Conservation (phyloP, 1,284 basidiomycete genomes). For the Cryptococcus jaspeensis region DNA sequence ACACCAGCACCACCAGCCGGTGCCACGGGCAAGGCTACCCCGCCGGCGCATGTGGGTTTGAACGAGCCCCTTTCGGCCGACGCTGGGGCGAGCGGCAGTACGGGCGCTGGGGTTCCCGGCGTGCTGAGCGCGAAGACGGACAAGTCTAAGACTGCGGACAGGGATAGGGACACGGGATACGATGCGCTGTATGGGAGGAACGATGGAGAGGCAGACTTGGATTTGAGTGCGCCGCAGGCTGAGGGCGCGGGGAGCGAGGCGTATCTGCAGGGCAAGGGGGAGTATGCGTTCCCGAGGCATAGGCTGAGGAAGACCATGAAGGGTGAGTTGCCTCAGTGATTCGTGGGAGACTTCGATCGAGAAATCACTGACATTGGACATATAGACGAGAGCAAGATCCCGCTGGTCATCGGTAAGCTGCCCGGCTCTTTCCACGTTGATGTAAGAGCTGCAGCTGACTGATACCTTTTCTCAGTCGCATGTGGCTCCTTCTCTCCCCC, state of each 20-base stretch:
- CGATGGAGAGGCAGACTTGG: conserved; percentile 51
- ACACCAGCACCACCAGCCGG: neutral
- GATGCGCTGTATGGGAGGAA: conserved; percentile 45
- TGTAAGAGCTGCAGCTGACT: too few species aligned
- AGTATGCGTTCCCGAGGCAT: conserved; percentile 52
- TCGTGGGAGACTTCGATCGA: neutral
- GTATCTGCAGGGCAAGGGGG: conserved; percentile 40
- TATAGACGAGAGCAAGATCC: conserved; percentile 53
- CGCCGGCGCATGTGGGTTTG: neutral
- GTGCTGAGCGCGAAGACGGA: neutral
- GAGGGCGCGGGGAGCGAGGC: conserved; percentile 38
- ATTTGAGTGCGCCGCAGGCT: conserved; percentile 40
- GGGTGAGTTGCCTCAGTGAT: conserved; percentile 35
- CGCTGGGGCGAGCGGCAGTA: neutral
- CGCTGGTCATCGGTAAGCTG: conserved; percentile 49
- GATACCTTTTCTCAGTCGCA: too few species aligned
- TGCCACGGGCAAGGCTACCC: neutral
- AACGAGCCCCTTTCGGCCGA: neutral
- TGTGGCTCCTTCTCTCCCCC: conserved; percentile 60
- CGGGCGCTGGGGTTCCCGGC: neutral
- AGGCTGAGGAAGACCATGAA: conserved; percentile 51
- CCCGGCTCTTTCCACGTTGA: neutral
- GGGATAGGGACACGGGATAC: conserved; percentile 28
- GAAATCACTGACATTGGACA: too few species aligned
- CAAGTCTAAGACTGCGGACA: conserved; percentile 1